These are phyloP conservation scores for Phaffia rhodozyma DNA, from an alignment of 1,284 basidiomycete species.

Conservation along the genomic window DNA sequence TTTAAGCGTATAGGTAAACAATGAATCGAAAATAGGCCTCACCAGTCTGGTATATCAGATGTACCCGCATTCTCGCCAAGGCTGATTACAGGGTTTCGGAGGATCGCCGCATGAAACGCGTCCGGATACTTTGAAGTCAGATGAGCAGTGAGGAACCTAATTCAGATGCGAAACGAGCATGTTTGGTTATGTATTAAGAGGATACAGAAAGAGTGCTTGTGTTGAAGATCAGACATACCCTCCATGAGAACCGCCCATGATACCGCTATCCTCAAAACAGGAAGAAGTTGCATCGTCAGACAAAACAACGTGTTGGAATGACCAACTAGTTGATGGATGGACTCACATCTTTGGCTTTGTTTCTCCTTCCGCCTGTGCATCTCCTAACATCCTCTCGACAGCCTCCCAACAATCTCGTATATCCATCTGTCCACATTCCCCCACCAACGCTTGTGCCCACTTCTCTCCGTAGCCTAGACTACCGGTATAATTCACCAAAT, in stretches of 20 bases:
- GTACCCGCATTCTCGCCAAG: slow-evolving; percentile 42
- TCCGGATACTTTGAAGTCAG: slow-evolving; percentile 39
- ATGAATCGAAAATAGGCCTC: too few species aligned
- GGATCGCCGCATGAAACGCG: slow-evolving; percentile 48
- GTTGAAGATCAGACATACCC: slow-evolving; percentile 45
- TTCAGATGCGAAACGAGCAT: slow-evolving; percentile 37
- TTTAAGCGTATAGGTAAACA: too few species aligned
- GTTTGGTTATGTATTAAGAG: slow-evolving; percentile 6
- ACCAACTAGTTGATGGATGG: too few species aligned
- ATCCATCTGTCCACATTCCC: slow-evolving; percentile 52
- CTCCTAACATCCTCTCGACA: slow-evolving; percentile 30
- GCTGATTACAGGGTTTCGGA: slow-evolving; percentile 60
- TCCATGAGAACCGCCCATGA: slow-evolving; percentile 59
- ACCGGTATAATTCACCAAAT: slow-evolving; percentile 56
- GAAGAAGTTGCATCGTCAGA: neutral
- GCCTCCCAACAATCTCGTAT: slow-evolving; percentile 52
- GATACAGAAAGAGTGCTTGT: slow-evolving; percentile 35
- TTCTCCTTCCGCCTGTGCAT: slow-evolving; percentile 41
- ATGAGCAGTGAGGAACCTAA: slow-evolving; percentile 13
- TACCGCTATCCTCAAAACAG: slow-evolving; percentile 27
- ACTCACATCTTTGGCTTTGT: slow-evolving; percentile 36
- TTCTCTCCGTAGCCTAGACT: slow-evolving; percentile 49
- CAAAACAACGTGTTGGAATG: too few species aligned
- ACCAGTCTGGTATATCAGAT: slow-evolving; percentile 60
- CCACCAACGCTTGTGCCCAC: slow-evolving; percentile 40